These are phyloP conservation scores for Linum lewisii DNA, from an alignment of 345 rosid genomes.

Conservation along the genomic window DNA sequence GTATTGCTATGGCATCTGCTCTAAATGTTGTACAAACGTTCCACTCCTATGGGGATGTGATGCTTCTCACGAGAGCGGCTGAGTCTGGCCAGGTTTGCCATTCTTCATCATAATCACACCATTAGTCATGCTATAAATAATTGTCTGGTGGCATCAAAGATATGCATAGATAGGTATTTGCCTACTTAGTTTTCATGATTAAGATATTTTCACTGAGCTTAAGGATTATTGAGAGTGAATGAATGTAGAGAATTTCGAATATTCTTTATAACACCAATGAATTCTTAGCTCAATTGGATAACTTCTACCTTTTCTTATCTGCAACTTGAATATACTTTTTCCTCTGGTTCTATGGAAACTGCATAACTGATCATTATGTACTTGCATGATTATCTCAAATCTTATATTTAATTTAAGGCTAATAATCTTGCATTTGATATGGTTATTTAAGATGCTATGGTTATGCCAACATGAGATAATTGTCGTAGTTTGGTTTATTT, in stretches of 20 bases:
- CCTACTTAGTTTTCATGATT: background rate
- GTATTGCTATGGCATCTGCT: conserved; percentile 61
- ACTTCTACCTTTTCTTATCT: too few species aligned
- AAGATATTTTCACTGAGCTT: background rate
- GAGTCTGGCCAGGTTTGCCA: conserved; percentile 44
- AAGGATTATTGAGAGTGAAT: background rate
- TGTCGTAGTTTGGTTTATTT: background rate
- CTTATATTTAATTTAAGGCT: background rate
- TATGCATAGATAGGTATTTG: background rate
- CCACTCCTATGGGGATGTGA: conserved; percentile 83
- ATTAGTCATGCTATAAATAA: too few species aligned
- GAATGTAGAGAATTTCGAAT: background rate
- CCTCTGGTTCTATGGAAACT: background rate
- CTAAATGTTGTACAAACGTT: conserved; percentile 76
- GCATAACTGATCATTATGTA: background rate
- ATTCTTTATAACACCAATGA: background rate
- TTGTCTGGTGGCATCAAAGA: background rate
- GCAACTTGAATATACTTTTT: too few species aligned
- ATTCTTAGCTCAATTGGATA: too few species aligned
- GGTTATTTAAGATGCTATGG: background rate
- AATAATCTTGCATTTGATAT: background rate
- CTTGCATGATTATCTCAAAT: too few species aligned
- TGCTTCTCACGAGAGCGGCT: conserved; percentile 67
- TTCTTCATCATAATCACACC: conserved; percentile 7
- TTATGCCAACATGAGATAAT: background rate